Conservation (phyloP, 2,329 filamentous ascomycete species). For the Teratosphaeria pseudoeucalypti region DNA sequence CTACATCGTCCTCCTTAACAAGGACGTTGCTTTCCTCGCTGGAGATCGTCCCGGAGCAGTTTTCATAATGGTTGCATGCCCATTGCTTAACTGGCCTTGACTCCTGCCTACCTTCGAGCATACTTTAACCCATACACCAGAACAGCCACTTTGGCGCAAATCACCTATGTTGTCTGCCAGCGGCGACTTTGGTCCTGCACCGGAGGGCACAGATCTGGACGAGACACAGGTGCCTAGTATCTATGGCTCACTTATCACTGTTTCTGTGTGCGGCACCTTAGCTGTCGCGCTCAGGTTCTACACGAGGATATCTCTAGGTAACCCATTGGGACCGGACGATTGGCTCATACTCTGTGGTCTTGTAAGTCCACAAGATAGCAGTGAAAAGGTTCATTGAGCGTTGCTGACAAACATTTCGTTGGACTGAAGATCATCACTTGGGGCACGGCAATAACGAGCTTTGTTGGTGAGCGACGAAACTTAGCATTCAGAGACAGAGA, state of each 20-base stretch:
- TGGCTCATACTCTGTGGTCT: not conserved
- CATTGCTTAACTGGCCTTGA: not conserved
- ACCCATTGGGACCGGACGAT: conserved; percentile 2
- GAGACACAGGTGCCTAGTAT: conserved; percentile 1
- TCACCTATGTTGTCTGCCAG: not conserved
- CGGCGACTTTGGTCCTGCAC: conserved; percentile 3
- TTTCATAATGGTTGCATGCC: not conserved
- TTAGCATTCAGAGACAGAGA: not conserved
- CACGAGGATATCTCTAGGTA: not conserved
- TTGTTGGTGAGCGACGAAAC: not conserved
- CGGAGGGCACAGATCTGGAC: not conserved
- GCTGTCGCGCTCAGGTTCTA: not conserved
- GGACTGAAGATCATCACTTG: not conserved
- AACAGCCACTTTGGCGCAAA: not conserved
- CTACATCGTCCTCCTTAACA: not conserved
- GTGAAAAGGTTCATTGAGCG: not conserved
- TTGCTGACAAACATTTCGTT: not conserved
- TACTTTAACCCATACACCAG: not conserved
- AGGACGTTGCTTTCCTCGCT: not conserved
- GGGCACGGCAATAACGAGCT: not conserved
- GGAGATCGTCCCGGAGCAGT: not conserved
- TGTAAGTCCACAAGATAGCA: not conserved
- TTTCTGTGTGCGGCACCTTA: not conserved
- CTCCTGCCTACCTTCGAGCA: not conserved
- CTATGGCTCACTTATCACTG: conserved; percentile 1